Percentiles rank a stretch among this genome's conserved stretches.
Evolutionary conservation across 768 basidiomycete genomes (phyloP).

Genomic region (Lanmaoa pseudosensibilis): DNA sequence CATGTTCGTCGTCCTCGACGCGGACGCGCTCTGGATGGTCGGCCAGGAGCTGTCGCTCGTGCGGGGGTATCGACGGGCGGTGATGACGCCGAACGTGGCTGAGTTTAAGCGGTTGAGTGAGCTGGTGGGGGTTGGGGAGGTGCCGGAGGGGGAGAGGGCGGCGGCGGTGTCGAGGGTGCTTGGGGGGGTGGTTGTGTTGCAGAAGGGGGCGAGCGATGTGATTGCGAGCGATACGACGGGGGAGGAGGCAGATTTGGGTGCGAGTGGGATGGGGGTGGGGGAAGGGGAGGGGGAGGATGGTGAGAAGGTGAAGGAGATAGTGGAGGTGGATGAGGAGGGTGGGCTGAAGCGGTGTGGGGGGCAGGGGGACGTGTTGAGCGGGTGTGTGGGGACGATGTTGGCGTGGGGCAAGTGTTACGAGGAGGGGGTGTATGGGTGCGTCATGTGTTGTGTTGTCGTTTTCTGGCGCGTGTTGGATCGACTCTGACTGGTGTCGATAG

Average conservation of each 20-base stretch:
- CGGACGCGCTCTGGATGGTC: slow-evolving; percentile 86
- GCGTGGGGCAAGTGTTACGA: slow-evolving; percentile 97
- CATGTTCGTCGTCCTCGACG: slow-evolving; percentile 93
- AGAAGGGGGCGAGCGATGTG: slow-evolving; percentile 84
- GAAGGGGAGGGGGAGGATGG: slow-evolving; percentile 48
- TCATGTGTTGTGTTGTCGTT: too few relatives aligned
- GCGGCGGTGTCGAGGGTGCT: slow-evolving; percentile 68
- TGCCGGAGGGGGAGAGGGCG: slow-evolving; percentile 51
- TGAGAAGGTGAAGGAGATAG: slow-evolving; percentile 55
- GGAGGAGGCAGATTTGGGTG: slow-evolving; percentile 45
- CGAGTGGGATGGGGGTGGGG: slow-evolving; percentile 43
- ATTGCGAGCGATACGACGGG: slow-evolving; percentile 76
- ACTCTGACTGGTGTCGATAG: slow-evolving; percentile 33
- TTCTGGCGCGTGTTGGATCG: background rate
- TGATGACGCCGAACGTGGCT: slow-evolving; percentile 92
- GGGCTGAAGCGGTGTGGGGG: slow-evolving; percentile 93
- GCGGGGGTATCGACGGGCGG: slow-evolving; percentile 80
- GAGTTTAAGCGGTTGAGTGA: slow-evolving; percentile 89
- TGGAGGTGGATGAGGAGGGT: slow-evolving; percentile 69
- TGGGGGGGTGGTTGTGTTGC: slow-evolving; percentile 85
- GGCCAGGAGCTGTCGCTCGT: slow-evolving; percentile 73
- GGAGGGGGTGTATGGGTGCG: slow-evolving; percentile 75
- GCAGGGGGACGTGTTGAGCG: slow-evolving; percentile 92
- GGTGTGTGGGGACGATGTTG: slow-evolving; percentile 82
- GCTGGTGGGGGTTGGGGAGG: slow-evolving; percentile 57